Evolutionary conservation across 2,329 filamentous ascomycete genomes (phyloP), one percentile per base, ranked within the genome.

Genomic region (Epicoccum nigrum): DNA sequence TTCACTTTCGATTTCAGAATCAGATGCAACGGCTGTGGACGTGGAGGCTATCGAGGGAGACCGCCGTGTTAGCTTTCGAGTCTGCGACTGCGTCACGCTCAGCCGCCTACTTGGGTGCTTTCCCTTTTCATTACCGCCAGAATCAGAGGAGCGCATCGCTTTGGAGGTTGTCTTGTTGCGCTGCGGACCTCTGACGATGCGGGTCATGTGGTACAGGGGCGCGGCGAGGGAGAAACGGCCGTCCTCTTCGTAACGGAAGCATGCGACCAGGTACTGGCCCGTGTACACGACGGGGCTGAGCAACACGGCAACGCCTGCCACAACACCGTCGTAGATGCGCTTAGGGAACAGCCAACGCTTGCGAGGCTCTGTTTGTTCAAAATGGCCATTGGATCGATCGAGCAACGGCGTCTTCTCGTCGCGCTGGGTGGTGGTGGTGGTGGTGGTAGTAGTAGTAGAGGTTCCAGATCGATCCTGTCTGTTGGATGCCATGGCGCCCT

Each of bases 171-270:
- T 47, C 31, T 60, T 73, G 54, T 65, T 70, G 59, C 70, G 67
- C 31, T 68, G 71, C 47, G 70, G 69, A 28, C 73, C 69, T 33
- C 69, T 68, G 35, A 73, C 80, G 55, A 84, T 82, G 51, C 68
- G 74, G 56, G 75, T 71, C 20, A 93, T 77, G 65, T 82, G 87
- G 67, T 83, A 82, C 34, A 94, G 75, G 51, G 90, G 92, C 40
- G 86, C 76, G 51, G 94, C 75, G n/a, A 90, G 84, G 45, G 90
- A 88, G 71, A 96, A 96, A 42, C 80, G 80, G 42, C 91, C 91
- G 51, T 89, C 78, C 37, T 91, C 86, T 67, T 95, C 87, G 76
- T 89, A 93, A 75, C 89, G 93, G 64, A 97, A 88, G 69, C 84
- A 92, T 59, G 89, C 87, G 54, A 92, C 84, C 48, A 96, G 75